Base-by-base conservation (phyloP, 768 basidiomycete genomes). In the Termitomyces sp. region DNA sequence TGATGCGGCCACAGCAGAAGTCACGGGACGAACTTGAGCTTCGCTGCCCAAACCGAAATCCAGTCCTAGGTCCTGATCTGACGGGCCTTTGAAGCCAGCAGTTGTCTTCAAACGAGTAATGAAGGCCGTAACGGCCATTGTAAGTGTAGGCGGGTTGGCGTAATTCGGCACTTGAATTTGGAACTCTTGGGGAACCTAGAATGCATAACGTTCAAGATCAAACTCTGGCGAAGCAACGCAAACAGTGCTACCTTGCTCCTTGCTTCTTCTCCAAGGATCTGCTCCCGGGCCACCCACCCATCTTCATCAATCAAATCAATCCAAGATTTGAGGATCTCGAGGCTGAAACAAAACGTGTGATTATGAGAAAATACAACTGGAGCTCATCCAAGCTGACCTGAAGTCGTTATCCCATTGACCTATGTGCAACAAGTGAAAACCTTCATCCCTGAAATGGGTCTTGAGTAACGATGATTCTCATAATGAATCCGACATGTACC, bases 271-370 rank as follows among this genome's bases (percentile, higher is more conserved):
- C 95, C 95, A 0, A 98, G 80, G 56, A 98, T 98, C 70, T 98
- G 95, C 70, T 98, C 95, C 24, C 95, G 80, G 1, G 85, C 96
- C 42, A 98, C 90, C 95, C 95, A 98, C 1, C 95, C 95, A 61
- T 97, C 82, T 35, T 90, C 88, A 65, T 98, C 93, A 53, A 97
- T 91, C 45, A 98, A 79, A 58, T 84, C 74, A 48, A 97, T 84
- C 95, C 95, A 98, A 58, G 85, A 82, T 64, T 85, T 86, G 38
- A 98, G 74, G 56, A 98, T 97, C 65, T 93, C 89, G 30, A 97
- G 77, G 62, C 93, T 93, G 58, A 30, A 34, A 43, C 58, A 37
- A 12, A 17, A 34, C 38, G 48, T 22, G 41, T 46, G 10, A 43
- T 22, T 30, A 44, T 37, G 30, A 54, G 9, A 14, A n/a, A n/a